Evolutionary conservation across 129 eudicot species (phyloP), one percentile per base, ranked within the genome.

Genomic region (Pseudognaphalium luteoalbum): DNA sequence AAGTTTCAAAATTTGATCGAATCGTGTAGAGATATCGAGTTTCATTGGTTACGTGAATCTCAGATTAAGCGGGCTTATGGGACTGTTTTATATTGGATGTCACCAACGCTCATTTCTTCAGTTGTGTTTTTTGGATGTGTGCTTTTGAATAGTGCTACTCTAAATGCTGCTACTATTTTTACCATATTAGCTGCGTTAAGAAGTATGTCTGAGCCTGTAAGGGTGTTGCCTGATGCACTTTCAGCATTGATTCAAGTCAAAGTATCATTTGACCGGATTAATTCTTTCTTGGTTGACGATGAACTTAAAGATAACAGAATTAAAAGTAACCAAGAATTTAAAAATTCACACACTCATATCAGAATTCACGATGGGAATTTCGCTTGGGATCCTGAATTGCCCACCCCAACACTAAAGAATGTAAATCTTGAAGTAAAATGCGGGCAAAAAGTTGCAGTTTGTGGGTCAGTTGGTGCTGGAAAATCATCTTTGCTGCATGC

Each of bases 381-480:
- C 52, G 52, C 72, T 25, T 90, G 96, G 93, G 88, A 90, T 50
- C 76, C 81, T 41, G 84, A 84, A 56, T 52, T 80, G 4, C 14
- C 66, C 9, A 44, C 47, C 52, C 74, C 78, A 33, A 84, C 89
- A 6, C 81, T 87, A 4, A 28, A 16, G 17, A 77, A 80, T 47
- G 50, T 90, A 19, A 70, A 72, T 70, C 72, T 88, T 44, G 62
- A 72, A 78, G 88, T 80, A 16, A 67, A 52, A 21, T 3, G 11
- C 34, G 88, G 93, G 35, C 70, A 86, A 71, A 86, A 84, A 72
- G 74, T 86, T 58, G 87, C 96, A 7, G 70, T 90, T 69, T 87
- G 91, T 32, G 91, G 96, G 35, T 78, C 85, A 4, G 90, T 88
- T 80, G 93, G 93, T 28, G 72, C 93, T 21, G 91, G 91, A 66